Percentiles rank a stretch among this genome's conserved stretches.
These are phyloP conservation scores for Globisporangium orthogonon DNA, from an alignment of 352 stramenopile species.

Conservation along the genomic window DNA sequence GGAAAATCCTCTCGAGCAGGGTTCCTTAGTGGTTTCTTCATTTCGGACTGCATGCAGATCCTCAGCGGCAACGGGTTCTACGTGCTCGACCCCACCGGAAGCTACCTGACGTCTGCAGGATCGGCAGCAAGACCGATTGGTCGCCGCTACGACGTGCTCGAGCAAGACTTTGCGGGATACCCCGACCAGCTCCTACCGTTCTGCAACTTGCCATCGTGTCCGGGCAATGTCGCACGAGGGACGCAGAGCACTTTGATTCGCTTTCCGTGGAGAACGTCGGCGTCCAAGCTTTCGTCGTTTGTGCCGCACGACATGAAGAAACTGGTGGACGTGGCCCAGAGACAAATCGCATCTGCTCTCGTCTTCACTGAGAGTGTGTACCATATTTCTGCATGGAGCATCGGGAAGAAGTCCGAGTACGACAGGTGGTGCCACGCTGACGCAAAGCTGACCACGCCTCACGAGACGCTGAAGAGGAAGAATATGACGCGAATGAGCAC, in stretches of 20 bases:
- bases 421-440: constrained; percentile 47
- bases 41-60: constrained; percentile 77
- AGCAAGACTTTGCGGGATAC: constrained; percentile 58
- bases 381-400: constrained; percentile 52
- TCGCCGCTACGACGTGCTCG: constrained; percentile 54
- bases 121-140: constrained; percentile 16
- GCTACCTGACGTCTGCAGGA: constrained; percentile 31
- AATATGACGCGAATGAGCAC: constrained; percentile 41
- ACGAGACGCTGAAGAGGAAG: constrained; percentile 33
- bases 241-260: constrained; percentile 59
- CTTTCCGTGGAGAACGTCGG: constrained; percentile 54
- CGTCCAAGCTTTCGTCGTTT: constrained; percentile 35
- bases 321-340: constrained; percentile 35
- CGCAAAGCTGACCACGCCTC: constrained; percentile 27
- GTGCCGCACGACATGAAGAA: constrained; percentile 19
- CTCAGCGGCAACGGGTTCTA: constrained; percentile 71
- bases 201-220: constrained; percentile 49
- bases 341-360: constrained; percentile 43
- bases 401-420: constrained; percentile 65
- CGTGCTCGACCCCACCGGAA: constrained; percentile 62
- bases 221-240: constrained; percentile 41
- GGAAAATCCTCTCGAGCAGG: constrained; percentile 43
- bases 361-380: constrained; percentile 67
- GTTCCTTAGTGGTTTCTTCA: constrained; percentile 52
- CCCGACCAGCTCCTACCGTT: constrained; percentile 73